phyloP scores from a whole-genome alignment of 495 filamentous ascomycete species.

The Hyphodiscus hymeniophilus region DNA sequence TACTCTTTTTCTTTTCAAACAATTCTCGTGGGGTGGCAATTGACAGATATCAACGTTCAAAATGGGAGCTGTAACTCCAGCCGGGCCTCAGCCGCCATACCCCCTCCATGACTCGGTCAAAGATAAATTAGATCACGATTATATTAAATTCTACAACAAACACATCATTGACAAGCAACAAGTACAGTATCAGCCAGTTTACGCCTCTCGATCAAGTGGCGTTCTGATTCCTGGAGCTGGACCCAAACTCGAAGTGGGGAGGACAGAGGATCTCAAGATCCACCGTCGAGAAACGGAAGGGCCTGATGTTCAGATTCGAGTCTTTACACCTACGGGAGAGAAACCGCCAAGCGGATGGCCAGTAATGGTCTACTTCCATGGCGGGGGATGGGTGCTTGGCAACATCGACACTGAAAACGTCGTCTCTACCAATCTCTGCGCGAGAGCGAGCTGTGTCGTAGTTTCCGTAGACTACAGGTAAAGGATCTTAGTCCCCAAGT shows the following conservation, averaged over 20 bases:
- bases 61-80: too few species aligned
- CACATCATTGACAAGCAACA: constrained; percentile 37
- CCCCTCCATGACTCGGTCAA: constrained; percentile 44
- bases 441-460: constrained; percentile 40
- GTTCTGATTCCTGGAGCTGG: constrained; percentile 47
- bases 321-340: constrained; percentile 39
- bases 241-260: constrained; percentile 40
- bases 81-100: constrained; percentile 38
- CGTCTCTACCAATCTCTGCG: constrained; percentile 47
- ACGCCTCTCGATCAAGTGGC: constrained; percentile 41
- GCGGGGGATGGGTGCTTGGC: constrained; percentile 52
- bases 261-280: constrained; percentile 39
- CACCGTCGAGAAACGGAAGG: constrained; percentile 37
- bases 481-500: too few species aligned
- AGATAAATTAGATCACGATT: constrained; percentile 40
- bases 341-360: constrained; percentile 42
- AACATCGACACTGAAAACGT: constrained; percentile 52
- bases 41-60: too few species aligned
- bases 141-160: constrained; percentile 46
- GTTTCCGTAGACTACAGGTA: constrained; percentile 50
- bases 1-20: too few species aligned
- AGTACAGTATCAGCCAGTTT: constrained; percentile 42
- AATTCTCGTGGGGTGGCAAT: too few species aligned
- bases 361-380: constrained; percentile 49
- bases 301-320: constrained; percentile 36